Base-by-base conservation (phyloP, 768 basidiomycete species). In the Mrakia frigida region DNA sequence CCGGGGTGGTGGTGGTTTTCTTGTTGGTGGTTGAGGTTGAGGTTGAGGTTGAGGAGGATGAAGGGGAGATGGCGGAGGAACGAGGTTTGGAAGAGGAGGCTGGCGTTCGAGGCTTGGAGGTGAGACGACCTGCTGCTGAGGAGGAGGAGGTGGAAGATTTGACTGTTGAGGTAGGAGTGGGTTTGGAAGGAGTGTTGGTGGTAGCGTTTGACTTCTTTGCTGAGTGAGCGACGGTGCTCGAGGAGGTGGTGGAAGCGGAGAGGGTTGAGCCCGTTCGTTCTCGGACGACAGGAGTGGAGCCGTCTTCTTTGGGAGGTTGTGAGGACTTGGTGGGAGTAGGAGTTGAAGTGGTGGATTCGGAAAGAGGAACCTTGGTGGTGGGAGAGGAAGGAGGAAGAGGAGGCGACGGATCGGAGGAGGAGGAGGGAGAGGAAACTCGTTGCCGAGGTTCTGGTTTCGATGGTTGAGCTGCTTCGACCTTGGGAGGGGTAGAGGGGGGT, bases 251-350 rank as follows among this genome's bases (percentile, higher is more conserved):
- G 39, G 65, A 68, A n/a, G 65, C 65, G 35, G 65, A 68, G 23
- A 68, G 39, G 37, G 35, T 68, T n/a, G 65, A 68, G 37, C 65
- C 65, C 10, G 37, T 25, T 68, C 65, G 39, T n/a, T 68, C 65
- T 68, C 65, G 39, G 11, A 43, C 65, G 35, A 4, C 18, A 13
- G 35, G 65, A 39, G 65, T 10, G 39, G 63, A 33, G 14, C 14
- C 37, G 3, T 2, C 65, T 43, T 23, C 21, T 39, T 68, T n/a
- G 37, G 25, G 0, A 21, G 37, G 21, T 39, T 41, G 0, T 25
- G 28, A 28, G 28, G 28, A 13, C 5, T 9, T 56, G 56, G 56
- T 7, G n/a, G 56, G n/a, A 25, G 43, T 46, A 35, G 33, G 10
- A 21, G 63, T 39, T 23, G 65, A 2, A 18, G 63, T 35, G 33